A percentile compares a stretch with the other conserved stretches of the same genome.
Conservation (phyloP, 116 monocot species). For the Iris pallida region DNA sequence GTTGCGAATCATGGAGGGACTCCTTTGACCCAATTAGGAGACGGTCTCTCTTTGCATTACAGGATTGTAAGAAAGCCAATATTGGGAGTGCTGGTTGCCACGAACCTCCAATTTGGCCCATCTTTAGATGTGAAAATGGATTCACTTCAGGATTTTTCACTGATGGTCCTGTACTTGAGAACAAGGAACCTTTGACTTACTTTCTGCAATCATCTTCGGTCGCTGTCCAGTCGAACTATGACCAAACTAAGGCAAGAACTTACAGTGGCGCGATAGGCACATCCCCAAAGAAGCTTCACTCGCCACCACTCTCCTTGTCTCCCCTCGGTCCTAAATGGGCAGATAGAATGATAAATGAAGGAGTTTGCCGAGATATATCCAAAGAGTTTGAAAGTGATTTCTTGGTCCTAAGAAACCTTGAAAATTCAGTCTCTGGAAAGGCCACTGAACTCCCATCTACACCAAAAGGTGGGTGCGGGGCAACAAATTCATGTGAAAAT, state of each 20-base stretch:
- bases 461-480: constrained; percentile 27
- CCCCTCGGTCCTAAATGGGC: constrained; percentile 82
- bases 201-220: constrained; percentile 15
- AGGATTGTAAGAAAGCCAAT: constrained; percentile 63
- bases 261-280: constrained; percentile 9
- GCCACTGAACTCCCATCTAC: constrained; percentile 2
- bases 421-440: constrained; percentile 21
- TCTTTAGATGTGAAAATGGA: constrained; percentile 13
- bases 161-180: constrained; percentile 71
- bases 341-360: constrained; percentile 46
- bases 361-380: constrained; percentile 19
- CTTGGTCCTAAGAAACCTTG: constrained; percentile 13
- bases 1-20: constrained; percentile 6
- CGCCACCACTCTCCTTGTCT: constrained; percentile 75
- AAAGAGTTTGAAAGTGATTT: constrained; percentile 36
- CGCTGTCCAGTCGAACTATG: constrained; percentile 9
- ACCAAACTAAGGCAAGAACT: constrained; percentile 11
- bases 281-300: constrained; percentile 43
- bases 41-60: constrained; percentile 7
- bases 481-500: constrained; percentile 13
- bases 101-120: constrained; percentile 12
- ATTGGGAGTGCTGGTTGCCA: constrained; percentile 20
- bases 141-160: constrained; percentile 34
- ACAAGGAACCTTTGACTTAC: constrained; percentile 14
- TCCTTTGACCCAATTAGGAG: constrained; percentile 15